Conservation (phyloP, 805 yeast genomes). For the Saccharomycopsis microspora region DNA sequence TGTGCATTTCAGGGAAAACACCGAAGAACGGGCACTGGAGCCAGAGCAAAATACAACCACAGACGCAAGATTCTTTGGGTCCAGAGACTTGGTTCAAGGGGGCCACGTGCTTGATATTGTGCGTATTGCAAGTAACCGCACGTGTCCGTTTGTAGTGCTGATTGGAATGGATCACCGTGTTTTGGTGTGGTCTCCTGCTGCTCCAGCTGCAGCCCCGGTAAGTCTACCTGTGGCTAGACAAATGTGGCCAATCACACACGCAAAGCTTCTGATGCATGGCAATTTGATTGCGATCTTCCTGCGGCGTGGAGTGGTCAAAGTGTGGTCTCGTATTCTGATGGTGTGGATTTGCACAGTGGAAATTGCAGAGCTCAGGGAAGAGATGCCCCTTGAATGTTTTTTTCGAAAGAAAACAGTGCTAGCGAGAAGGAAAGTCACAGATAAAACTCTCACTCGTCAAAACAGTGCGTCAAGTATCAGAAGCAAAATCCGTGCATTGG, state of each 20-base stretch:
- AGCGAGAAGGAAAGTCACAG: conserved; percentile 22
- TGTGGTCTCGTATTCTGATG: conserved; percentile 47
- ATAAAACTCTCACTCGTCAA: conserved; percentile 13
- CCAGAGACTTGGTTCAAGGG: conserved; percentile 22
- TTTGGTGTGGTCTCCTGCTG: conserved; percentile 62
- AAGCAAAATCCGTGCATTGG: conserved; percentile 15
- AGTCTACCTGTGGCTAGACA: conserved; percentile 31
- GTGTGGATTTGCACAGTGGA: conserved; percentile 46
- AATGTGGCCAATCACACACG: conserved; percentile 52
- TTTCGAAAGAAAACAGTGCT: conserved; percentile 41
- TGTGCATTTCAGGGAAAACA: conserved; percentile 21
- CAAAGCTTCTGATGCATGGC: conserved; percentile 47
- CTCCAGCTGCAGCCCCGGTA: conserved; percentile 36
- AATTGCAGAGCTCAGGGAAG: conserved; percentile 25
- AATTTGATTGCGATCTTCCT: conserved; percentile 45
- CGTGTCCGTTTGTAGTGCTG: conserved; percentile 53
- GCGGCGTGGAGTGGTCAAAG: conserved; percentile 39
- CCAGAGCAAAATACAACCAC: no score
- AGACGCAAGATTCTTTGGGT: no score
- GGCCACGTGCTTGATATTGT: conserved; percentile 56
- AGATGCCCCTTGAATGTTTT: conserved; percentile 41
- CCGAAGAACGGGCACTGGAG: no score
- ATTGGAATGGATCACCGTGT: conserved; percentile 67
- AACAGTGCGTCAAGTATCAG: conserved; percentile 11
- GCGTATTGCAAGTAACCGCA: conserved; percentile 42